phyloP scores from a whole-genome alignment of 306 rosid species.

The Prunus fruticosa region DNA sequence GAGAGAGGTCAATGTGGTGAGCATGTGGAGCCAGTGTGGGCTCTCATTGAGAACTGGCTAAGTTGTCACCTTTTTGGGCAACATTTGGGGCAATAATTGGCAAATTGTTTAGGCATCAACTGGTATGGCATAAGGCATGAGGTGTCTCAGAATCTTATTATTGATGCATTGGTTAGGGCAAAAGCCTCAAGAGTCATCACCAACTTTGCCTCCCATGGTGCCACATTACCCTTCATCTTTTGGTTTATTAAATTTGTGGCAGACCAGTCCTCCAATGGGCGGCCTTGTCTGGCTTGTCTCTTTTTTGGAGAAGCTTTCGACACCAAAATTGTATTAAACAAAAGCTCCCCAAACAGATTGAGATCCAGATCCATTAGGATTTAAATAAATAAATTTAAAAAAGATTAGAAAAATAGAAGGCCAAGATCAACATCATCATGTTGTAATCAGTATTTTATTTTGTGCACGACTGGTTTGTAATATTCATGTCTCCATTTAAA shows the following conservation, averaged over 20 bases:
- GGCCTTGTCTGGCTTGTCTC: constrained; percentile 23
- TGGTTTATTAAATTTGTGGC: constrained; percentile 5
- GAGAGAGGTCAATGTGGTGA: background rate
- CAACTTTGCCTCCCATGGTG: constrained; percentile 33
- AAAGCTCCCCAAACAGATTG: constrained; percentile 7
- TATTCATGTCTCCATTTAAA: constrained; percentile 1
- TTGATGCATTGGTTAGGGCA: too few species aligned
- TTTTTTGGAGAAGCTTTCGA: background rate
- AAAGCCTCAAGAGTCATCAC: constrained; percentile 28
- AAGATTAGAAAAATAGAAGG: background rate
- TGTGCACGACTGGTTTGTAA: constrained; percentile 39
- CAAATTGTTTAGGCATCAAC: constrained; percentile 11
- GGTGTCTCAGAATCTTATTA: too few species aligned
- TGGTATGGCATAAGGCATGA: background rate
- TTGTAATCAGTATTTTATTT: constrained; percentile 2
- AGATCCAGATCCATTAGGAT: constrained; percentile 33
- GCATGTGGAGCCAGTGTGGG: constrained; percentile 44
- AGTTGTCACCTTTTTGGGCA: constrained; percentile 34
- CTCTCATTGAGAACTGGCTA: constrained; percentile 22
- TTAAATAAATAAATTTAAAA: background rate
- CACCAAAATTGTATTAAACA: constrained; percentile 5
- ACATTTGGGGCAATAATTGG: constrained; percentile 27
- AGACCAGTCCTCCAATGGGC: constrained; percentile 18
- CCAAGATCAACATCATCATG: constrained; percentile 20
- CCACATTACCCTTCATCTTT: constrained; percentile 34